A percentile compares a stretch with the other conserved stretches of the same genome.
These are phyloP conservation scores for Eutrema salsugineum DNA, from an alignment of 441 rosid species.

Conservation along the genomic window DNA sequence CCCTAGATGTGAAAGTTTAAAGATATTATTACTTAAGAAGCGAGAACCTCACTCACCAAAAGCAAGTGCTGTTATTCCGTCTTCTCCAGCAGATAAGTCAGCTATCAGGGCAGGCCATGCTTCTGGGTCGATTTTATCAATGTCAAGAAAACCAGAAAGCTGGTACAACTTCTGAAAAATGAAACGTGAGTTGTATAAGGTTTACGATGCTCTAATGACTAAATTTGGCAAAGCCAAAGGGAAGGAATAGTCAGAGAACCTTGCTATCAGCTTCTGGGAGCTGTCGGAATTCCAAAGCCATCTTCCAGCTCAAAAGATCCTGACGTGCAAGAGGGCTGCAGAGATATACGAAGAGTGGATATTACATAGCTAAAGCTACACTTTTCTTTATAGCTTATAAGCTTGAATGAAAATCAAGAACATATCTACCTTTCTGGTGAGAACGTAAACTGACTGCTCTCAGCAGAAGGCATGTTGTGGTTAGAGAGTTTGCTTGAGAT, in stretches of 20 bases:
- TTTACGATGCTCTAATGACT: background rate
- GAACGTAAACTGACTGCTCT: constrained; percentile 46
- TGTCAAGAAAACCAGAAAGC: constrained; percentile 83
- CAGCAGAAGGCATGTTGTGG: constrained; percentile 49
- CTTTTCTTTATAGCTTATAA: background rate
- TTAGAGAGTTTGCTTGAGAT: constrained; percentile 90
- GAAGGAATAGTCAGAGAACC: constrained; percentile 39
- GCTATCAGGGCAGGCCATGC: constrained; percentile 96
- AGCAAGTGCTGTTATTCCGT: constrained; percentile 81
- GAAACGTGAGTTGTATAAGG: constrained; percentile 8
- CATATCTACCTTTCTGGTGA: constrained; percentile 69
- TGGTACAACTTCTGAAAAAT: constrained; percentile 55
- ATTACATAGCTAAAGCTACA: background rate
- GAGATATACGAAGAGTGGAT: constrained; percentile 15
- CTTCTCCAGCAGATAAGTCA: constrained; percentile 81
- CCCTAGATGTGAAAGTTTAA: constrained; percentile 41
- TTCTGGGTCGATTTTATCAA: constrained; percentile 72
- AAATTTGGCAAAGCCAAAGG: background rate
- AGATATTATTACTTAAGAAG: background rate
- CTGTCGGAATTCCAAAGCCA: constrained; percentile 80
- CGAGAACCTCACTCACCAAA: constrained; percentile 62
- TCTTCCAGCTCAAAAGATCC: constrained; percentile 96
- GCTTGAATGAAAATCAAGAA: background rate
- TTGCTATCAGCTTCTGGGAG: constrained; percentile 84
- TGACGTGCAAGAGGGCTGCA: constrained; percentile 84